Evolutionary conservation across 75 land plant genomes (phyloP).

Genomic region (Cryptomeria japonica): DNA sequence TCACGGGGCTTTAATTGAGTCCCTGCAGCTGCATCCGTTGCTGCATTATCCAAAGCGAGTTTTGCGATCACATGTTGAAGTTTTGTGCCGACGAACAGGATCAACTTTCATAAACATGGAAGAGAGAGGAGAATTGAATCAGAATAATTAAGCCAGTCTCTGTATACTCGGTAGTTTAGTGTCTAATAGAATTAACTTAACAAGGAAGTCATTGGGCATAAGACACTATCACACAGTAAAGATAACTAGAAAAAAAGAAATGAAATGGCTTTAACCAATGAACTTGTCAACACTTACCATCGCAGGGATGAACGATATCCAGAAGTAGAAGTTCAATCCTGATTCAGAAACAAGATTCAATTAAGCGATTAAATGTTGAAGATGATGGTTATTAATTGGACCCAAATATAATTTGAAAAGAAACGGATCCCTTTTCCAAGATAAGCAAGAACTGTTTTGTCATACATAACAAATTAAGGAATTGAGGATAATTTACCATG

Average conservation of each 20-base stretch:
- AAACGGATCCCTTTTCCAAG: background rate
- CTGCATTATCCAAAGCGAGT: constrained; percentile 66
- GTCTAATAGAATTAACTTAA: background rate
- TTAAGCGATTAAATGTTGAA: background rate
- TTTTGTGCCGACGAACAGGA: constrained; percentile 84
- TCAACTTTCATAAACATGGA: constrained; percentile 39
- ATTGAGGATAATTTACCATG: constrained; percentile 44
- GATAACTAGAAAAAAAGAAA: background rate
- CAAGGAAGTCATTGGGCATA: background rate
- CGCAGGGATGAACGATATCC: constrained; percentile 84
- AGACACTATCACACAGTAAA: background rate
- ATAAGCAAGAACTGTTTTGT: background rate
- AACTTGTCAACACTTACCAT: constrained; percentile 51
- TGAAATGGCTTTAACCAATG: background rate
- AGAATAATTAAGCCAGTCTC: background rate
- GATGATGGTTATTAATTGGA: background rate
- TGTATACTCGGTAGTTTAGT: background rate
- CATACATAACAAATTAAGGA: background rate
- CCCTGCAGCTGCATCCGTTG: constrained; percentile 43
- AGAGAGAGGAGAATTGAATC: background rate
- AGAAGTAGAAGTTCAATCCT: constrained; percentile 86
- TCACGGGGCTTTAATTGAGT: constrained; percentile 71
- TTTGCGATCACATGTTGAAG: constrained; percentile 79
- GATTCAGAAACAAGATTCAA: constrained; percentile 16
- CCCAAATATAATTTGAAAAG: background rate